A percentile compares a stretch with the other conserved stretches of the same genome.
Conservation (phyloP, 768 basidiomycete genomes). For the Psilocybe tampanensis region DNA sequence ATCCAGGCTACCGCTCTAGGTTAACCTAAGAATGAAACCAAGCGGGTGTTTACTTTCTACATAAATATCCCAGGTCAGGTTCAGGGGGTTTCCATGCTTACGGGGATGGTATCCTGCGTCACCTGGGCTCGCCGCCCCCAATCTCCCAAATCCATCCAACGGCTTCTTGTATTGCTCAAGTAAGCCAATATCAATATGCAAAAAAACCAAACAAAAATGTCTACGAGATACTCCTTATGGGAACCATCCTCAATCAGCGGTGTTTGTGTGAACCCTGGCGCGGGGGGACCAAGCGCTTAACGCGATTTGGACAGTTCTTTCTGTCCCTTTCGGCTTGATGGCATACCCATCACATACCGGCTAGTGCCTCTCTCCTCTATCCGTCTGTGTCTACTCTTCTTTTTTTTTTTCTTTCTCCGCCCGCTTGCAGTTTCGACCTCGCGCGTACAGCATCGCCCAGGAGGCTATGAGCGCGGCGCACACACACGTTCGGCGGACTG, state of each 20-base stretch:
- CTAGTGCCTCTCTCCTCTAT: background rate
- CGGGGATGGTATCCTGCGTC: constrained; percentile 9
- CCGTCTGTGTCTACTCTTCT: background rate
- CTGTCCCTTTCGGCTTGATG: constrained; percentile 8
- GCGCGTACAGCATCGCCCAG: constrained; percentile 3
- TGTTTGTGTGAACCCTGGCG: constrained; percentile 14
- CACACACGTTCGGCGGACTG: constrained; percentile 6
- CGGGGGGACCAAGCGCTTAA: constrained; percentile 18
- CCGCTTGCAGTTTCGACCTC: background rate
- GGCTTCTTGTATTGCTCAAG: constrained; percentile 4
- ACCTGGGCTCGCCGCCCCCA: background rate
- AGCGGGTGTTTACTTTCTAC: background rate
- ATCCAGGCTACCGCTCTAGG: background rate
- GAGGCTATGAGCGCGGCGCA: constrained; percentile 12
- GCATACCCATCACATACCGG: constrained; percentile 3
- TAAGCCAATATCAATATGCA: constrained; percentile 9
- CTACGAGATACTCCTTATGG: constrained; percentile 11
- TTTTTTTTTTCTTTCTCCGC: background rate
- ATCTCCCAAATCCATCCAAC: constrained; percentile 1
- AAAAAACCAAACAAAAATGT: background rate
- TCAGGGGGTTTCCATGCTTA: constrained; percentile 24
- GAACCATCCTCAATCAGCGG: constrained; percentile 14
- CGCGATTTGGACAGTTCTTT: constrained; percentile 17
- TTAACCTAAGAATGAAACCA: constrained; percentile 1
- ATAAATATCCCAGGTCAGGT: constrained; percentile 4